phyloP scores from a whole-genome alignment of 768 basidiomycete genomes.

The Cubamyces sp. region DNA sequence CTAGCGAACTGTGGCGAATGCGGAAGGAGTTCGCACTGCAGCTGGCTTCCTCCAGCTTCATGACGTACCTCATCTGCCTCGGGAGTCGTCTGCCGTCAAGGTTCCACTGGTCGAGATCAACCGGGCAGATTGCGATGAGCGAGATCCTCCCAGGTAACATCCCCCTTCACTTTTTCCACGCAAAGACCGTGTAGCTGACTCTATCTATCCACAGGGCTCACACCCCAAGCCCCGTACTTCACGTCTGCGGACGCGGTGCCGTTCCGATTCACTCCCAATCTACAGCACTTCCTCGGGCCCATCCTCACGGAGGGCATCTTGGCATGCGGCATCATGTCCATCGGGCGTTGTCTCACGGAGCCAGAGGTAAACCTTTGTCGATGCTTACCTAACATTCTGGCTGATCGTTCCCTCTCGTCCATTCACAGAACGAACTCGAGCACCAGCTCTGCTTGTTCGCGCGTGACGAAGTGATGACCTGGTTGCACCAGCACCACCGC shows the following conservation, averaged over 20 bases:
- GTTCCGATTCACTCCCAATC: conserved; percentile 96
- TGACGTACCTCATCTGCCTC: conserved; percentile 86
- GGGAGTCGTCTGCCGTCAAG: conserved; percentile 82
- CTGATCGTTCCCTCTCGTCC: background rate
- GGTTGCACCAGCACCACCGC: conserved; percentile 55
- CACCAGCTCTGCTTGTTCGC: conserved; percentile 90
- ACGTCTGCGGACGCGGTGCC: conserved; percentile 87
- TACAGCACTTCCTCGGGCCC: conserved; percentile 91
- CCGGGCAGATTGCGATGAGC: conserved; percentile 90
- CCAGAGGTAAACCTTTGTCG: conserved; percentile 67
- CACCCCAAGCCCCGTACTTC: conserved; percentile 60
- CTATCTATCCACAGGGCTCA: conserved; percentile 29
- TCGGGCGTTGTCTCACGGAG: conserved; percentile 87
- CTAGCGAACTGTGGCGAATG: conserved; percentile 93
- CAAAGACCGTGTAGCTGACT: background rate
- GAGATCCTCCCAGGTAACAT: conserved; percentile 82
- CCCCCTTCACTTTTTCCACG: background rate
- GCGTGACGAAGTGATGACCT: conserved; percentile 87
- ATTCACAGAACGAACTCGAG: conserved; percentile 81
- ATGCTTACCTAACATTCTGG: background rate
- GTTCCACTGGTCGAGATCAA: conserved; percentile 88
- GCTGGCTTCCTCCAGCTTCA: conserved; percentile 85
- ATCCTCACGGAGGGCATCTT: conserved; percentile 90
- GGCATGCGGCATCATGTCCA: conserved; percentile 85
- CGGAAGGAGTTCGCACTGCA: conserved; percentile 96